Conservation (phyloP, 768 basidiomycete genomes). For the Boletales sp. region DNA sequence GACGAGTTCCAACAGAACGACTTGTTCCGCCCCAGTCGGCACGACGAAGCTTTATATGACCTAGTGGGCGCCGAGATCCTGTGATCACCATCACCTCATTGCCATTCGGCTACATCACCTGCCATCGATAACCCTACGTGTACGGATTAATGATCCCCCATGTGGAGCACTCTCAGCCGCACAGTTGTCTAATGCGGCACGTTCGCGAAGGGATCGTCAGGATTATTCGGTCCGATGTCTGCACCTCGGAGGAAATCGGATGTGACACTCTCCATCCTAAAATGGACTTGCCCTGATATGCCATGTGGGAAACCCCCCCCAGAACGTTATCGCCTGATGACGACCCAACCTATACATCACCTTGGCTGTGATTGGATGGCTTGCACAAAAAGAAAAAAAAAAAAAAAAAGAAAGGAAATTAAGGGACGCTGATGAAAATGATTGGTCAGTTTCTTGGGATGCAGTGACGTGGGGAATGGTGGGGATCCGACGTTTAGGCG, state of each 20-base stretch:
- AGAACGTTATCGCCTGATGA: conserved; percentile 13
- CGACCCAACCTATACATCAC: too few species aligned
- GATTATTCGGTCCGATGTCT: conserved; percentile 24
- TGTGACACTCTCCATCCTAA: conserved; percentile 12
- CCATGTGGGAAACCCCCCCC: conserved; percentile 17
- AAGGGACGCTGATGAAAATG: conserved; percentile 8
- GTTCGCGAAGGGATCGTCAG: conserved; percentile 33
- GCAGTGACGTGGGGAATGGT: conserved; percentile 21
- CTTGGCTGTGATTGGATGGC: background rate
- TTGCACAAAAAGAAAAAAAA: background rate
- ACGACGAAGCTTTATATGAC: conserved; percentile 9
- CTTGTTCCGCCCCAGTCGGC: conserved; percentile 24
- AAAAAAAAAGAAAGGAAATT: conserved; percentile 12
- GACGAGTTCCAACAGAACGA: conserved; percentile 16
- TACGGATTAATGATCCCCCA: conserved; percentile 24
- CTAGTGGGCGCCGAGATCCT: conserved; percentile 13
- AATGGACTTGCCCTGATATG: conserved; percentile 19
- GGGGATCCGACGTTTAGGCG: conserved; percentile 21
- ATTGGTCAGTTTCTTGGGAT: conserved; percentile 1
- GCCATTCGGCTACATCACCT: conserved; percentile 11
- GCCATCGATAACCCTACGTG: conserved; percentile 21
- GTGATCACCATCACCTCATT: conserved; percentile 11
- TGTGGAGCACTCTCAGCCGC: conserved; percentile 15
- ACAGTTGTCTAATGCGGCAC: conserved; percentile 15
- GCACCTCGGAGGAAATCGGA: conserved; percentile 27